Base-by-base conservation (phyloP, 805 yeast species). In the Candida xiaguanensis region DNA sequence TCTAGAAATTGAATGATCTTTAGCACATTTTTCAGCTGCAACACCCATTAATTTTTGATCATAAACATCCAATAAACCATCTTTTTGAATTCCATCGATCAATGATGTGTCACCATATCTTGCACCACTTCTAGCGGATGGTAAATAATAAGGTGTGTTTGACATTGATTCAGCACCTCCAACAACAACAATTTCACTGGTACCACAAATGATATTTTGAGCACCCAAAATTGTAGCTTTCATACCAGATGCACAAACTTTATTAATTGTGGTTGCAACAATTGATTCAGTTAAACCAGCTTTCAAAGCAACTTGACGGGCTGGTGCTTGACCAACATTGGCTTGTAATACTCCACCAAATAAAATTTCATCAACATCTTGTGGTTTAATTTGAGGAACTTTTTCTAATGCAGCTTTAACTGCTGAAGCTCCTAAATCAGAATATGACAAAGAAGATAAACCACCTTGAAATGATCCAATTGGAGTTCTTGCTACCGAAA, bases 151-250 rank as follows among this genome's bases (percentile, higher is more conserved):
- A 39, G 99, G 99, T 25, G 90, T 78, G 61, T 93, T 91, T 44
- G 96, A 74, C 99, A 93, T 91, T 42, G 95, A 84, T 70, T 93
- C 99, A 51, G 96, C 93, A 59, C 99, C 99, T 51, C 98, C 99
- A 24, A 93, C 95, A 49, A 93, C 85, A 33, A 93, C 93, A 44
- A 93, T 82, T 56, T 90, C 96, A 41, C 96, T 95, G 47, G 75
- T 72, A 39, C 98, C 97, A 49, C 93, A 77, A 58, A 85, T 64
- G 52, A 91, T 90, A 38, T 90, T 71, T 70, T 90, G 98, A 29
- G 97, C 89, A 46, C 86, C 99, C 44, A 85, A 65, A 53, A 90
- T 88, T 55, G 89, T 80, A 31, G 97, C 78, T 70, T 93, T 91
- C 79, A 90, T 69, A 52, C 96, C 98, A 9, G 96, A 85, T 30